Conservation (phyloP, 2,329 filamentous ascomycete species). For the Rhexocercosporidium sp. region DNA sequence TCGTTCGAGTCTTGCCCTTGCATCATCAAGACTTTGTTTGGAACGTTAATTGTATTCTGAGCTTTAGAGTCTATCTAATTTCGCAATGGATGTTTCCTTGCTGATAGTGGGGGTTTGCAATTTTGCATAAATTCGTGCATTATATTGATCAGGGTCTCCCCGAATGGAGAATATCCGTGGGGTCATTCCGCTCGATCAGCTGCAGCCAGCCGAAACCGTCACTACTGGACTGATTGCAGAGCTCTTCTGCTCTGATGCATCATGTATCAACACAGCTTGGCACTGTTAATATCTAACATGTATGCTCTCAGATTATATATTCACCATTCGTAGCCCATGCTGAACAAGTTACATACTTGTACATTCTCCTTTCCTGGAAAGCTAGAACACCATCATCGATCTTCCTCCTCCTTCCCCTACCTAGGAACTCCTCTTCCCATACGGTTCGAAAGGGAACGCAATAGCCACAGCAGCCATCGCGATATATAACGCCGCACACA, state of each 20-base stretch:
- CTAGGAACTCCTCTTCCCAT: slow-evolving; percentile 58
- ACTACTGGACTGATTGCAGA: too few relatives aligned
- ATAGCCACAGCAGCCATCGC: slow-evolving; percentile 63
- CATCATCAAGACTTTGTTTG: neutral
- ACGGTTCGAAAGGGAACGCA: slow-evolving; percentile 71
- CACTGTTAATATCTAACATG: neutral
- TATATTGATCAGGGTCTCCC: neutral
- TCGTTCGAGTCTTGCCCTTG: neutral
- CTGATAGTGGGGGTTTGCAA: neutral
- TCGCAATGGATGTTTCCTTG: neutral
- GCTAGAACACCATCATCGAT: too few relatives aligned
- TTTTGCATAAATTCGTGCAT: slow-evolving; percentile 1
- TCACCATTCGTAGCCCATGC: slow-evolving; percentile 1
- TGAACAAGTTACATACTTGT: slow-evolving; percentile 1
- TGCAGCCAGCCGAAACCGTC: neutral
- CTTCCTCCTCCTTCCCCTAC: neutral
- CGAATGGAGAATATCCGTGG: neutral
- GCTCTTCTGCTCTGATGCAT: neutral
- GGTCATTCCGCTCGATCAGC: neutral
- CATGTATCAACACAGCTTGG: neutral
- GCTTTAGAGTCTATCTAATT: neutral
- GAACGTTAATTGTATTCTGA: too few relatives aligned
- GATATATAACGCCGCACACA: slow-evolving; percentile 69
- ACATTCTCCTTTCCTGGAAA: neutral
- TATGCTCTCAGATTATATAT: neutral